These are phyloP conservation scores for Pinus tabuliformis DNA, from an alignment of 75 land plant genomes.

Conservation along the genomic window DNA sequence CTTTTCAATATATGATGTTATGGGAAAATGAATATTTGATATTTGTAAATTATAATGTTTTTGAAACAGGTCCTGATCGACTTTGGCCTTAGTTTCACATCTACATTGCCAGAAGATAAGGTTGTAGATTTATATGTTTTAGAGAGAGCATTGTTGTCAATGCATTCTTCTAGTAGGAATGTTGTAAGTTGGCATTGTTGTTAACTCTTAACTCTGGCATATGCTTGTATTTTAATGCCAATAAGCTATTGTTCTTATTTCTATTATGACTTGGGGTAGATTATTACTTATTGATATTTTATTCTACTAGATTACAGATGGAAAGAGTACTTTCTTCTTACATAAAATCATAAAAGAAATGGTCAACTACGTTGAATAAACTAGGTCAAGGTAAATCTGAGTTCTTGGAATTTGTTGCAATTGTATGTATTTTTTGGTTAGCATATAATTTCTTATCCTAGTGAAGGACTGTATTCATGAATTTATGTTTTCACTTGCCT, in stretches of 20 bases:
- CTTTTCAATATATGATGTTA: not conserved
- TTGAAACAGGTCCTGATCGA: slow-evolving; percentile 81
- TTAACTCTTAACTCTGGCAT: not conserved
- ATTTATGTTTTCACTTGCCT: too few relatives aligned
- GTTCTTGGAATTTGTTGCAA: not conserved
- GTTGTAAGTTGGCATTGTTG: slow-evolving; percentile 48
- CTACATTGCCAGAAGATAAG: slow-evolving; percentile 95
- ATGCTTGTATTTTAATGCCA: not conserved
- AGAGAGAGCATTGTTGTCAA: slow-evolving; percentile 89
- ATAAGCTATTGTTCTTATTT: not conserved
- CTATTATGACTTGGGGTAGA: not conserved
- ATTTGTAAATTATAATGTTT: not conserved
- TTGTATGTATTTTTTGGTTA: too few relatives aligned
- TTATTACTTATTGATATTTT: not conserved
- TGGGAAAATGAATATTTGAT: not conserved
- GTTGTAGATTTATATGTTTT: slow-evolving; percentile 97
- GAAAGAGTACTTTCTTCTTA: slow-evolving; percentile 77
- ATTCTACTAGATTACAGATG: slow-evolving; percentile 45
- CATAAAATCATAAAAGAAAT: slow-evolving; percentile 72
- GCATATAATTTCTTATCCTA: too few relatives aligned
- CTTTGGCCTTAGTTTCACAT: slow-evolving; percentile 94
- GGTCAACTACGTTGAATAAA: slow-evolving; percentile 5
- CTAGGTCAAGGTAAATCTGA: slow-evolving; percentile 73
- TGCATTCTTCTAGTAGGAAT: slow-evolving; percentile 92
- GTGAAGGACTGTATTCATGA: too few relatives aligned